Percentiles rank a stretch among this genome's conserved stretches.
Evolutionary conservation across 208 protist genomes (phyloP).

Genomic region (Acanthamoeba castellanii): DNA sequence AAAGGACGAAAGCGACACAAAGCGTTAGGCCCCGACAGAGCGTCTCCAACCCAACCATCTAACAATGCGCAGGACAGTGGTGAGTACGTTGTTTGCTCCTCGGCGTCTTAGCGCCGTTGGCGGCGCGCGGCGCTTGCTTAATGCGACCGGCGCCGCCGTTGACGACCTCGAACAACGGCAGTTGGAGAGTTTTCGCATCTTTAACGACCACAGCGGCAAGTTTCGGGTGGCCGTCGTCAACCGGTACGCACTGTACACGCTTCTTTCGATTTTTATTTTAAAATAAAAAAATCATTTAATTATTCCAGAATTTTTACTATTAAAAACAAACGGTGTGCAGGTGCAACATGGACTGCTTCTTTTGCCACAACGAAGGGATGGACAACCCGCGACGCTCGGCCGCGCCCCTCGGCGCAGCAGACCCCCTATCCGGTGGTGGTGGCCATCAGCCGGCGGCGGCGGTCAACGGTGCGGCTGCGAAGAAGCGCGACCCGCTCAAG

Average conservation of each 20-base stretch:
- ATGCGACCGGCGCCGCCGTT: too few species aligned
- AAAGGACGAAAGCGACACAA: too few species aligned
- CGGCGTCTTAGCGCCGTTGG: too few species aligned
- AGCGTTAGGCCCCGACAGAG: too few species aligned
- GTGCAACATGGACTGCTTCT: slow-evolving; percentile 70
- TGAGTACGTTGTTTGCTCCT: too few species aligned
- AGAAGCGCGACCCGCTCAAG: slow-evolving; percentile 28
- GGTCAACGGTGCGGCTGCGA: not conserved
- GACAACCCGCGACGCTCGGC: not conserved
- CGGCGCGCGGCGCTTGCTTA: too few species aligned
- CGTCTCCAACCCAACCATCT: too few species aligned
- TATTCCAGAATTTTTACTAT: not conserved
- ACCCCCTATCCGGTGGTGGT: not conserved
- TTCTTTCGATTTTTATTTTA: too few species aligned
- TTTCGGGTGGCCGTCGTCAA: not conserved
- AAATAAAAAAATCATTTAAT: not conserved
- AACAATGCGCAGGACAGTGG: too few species aligned
- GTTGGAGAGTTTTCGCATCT: not conserved
- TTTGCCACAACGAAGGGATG: slow-evolving; percentile 70
- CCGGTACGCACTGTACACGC: too few species aligned
- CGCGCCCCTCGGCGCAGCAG: not conserved
- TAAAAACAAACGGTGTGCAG: not conserved
- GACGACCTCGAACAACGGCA: not conserved
- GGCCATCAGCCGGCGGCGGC: too few species aligned
- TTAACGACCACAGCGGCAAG: not conserved